Percentiles rank a stretch among this genome's conserved stretches.
These are phyloP conservation scores for Fusarium nelsonii DNA, from an alignment of 2,329 filamentous ascomycete species.

Conservation along the genomic window DNA sequence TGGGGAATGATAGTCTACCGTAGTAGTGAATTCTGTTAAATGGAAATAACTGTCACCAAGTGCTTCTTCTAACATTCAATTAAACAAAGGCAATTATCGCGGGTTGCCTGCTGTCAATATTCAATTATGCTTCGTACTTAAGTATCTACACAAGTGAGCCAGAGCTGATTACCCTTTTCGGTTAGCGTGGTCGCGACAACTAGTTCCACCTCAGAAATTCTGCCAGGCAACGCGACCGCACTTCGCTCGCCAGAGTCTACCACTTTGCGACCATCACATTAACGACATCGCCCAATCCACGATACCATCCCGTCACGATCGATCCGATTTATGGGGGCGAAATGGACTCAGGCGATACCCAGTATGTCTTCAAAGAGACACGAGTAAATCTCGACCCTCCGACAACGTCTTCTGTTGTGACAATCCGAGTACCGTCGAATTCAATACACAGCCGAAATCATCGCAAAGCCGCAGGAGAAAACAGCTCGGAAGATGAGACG, in stretches of 20 bases:
- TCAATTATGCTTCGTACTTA: neutral
- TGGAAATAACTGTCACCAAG: neutral
- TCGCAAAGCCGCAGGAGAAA: slow-evolving; percentile 54
- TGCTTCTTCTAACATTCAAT: neutral
- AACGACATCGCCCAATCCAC: slow-evolving; percentile 31
- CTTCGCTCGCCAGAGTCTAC: slow-evolving; percentile 37
- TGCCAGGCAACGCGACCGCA: slow-evolving; percentile 50
- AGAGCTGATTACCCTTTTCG: slow-evolving; percentile 54
- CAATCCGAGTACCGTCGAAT: slow-evolving; percentile 74
- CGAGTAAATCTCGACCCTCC: slow-evolving; percentile 83
- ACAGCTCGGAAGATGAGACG: slow-evolving; percentile 73
- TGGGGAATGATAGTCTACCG: neutral
- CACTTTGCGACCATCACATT: slow-evolving; percentile 47
- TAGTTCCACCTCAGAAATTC: slow-evolving; percentile 50
- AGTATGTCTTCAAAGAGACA: slow-evolving; percentile 86
- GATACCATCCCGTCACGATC: slow-evolving; percentile 29
- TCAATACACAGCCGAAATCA: slow-evolving; percentile 59
- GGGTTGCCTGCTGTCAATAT: neutral
- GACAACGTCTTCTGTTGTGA: slow-evolving; percentile 75
- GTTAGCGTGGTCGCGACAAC: slow-evolving; percentile 52
- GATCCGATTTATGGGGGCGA: slow-evolving; percentile 69
- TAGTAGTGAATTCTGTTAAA: neutral
- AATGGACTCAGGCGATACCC: slow-evolving; percentile 73
- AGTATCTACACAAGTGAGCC: neutral
- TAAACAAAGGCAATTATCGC: neutral